Conservation (phyloP, 192 early-diverging fungal species). For the Coemansia sp. region DNA sequence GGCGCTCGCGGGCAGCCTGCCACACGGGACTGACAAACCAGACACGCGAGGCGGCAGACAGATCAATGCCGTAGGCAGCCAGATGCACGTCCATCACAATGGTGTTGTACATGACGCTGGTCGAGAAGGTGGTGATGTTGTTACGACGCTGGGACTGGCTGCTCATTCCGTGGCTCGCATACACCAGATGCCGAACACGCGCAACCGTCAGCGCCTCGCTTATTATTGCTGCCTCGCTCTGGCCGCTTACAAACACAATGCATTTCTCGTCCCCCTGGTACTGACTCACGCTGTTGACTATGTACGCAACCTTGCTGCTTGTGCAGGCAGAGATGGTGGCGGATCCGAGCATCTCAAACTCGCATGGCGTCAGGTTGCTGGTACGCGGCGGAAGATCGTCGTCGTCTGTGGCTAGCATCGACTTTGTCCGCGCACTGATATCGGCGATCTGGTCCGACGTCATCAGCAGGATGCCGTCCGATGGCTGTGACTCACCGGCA, state of each 20-base stretch:
- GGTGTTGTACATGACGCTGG: slow-evolving; percentile 42
- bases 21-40: slow-evolving; percentile 76
- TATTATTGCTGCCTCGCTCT: slow-evolving; percentile 21
- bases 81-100: slow-evolving; percentile 53
- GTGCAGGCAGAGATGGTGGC: slow-evolving; percentile 15
- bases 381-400: slow-evolving; percentile 36
- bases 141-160: slow-evolving; percentile 46
- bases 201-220: slow-evolving; percentile 41
- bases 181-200: slow-evolving; percentile 41
- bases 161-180: slow-evolving; percentile 35
- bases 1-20: slow-evolving; percentile 69
- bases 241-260: slow-evolving; percentile 45
- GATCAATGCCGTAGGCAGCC: slow-evolving; percentile 77
- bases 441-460: slow-evolving; percentile 28
- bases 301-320: slow-evolving; percentile 42
- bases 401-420: slow-evolving; percentile 18
- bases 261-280: slow-evolving; percentile 45
- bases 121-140: slow-evolving; percentile 52
- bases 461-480: background rate
- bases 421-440: slow-evolving; percentile 11
- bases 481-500: background rate
- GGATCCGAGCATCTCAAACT: slow-evolving; percentile 25
- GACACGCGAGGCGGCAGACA: slow-evolving; percentile 70
- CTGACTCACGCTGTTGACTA: slow-evolving; percentile 25
- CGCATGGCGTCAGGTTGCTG: slow-evolving; percentile 31